A percentile compares a stretch with the other conserved stretches of the same genome.
Evolutionary conservation across 2,329 filamentous ascomycete species (phyloP).

Genomic region (Coniosporium tulheliwenetii): DNA sequence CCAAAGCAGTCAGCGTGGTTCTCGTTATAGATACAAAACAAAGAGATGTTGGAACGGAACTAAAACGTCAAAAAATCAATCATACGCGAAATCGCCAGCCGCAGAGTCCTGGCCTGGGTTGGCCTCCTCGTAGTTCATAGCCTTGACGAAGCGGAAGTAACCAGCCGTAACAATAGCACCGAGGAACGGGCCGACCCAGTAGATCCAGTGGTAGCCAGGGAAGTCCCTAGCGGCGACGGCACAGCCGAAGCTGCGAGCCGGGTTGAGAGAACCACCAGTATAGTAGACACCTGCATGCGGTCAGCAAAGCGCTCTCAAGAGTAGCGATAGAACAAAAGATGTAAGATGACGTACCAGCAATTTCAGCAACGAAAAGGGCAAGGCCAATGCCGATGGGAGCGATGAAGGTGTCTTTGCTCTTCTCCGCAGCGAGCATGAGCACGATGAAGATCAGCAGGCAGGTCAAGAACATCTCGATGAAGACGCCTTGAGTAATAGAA

Average conservation of each 20-base stretch:
- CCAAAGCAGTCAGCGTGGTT: too few species aligned
- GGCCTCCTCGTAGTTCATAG: constrained; percentile 12
- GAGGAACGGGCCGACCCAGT: constrained; percentile 11
- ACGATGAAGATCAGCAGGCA: constrained; percentile 14
- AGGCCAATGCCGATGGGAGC: constrained; percentile 12
- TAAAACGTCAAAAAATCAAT: not conserved
- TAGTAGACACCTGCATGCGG: constrained; percentile 11
- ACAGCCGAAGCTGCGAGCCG: constrained; percentile 16
- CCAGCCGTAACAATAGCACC: constrained; percentile 9
- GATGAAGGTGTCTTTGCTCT: constrained; percentile 16
- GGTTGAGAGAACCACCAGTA: constrained; percentile 17
- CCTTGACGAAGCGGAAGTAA: constrained; percentile 13
- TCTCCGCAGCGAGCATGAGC: constrained; percentile 19
- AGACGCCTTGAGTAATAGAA: constrained; percentile 13
- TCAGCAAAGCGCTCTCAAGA: not conserved
- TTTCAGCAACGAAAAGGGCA: constrained; percentile 10
- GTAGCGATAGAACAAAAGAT: not conserved
- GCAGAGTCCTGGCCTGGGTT: constrained; percentile 13
- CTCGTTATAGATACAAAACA: too few species aligned
- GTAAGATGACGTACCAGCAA: constrained; percentile 5
- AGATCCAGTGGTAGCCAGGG: constrained; percentile 15
- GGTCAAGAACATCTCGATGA: constrained; percentile 19
- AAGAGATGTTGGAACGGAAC: not conserved
- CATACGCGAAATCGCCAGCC: constrained; percentile 2
- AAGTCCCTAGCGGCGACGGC: constrained; percentile 13